Evolutionary conservation across 805 yeast species (phyloP), one percentile per base, ranked within the genome.

Genomic region (Kluyveromyces wickerhamii): DNA sequence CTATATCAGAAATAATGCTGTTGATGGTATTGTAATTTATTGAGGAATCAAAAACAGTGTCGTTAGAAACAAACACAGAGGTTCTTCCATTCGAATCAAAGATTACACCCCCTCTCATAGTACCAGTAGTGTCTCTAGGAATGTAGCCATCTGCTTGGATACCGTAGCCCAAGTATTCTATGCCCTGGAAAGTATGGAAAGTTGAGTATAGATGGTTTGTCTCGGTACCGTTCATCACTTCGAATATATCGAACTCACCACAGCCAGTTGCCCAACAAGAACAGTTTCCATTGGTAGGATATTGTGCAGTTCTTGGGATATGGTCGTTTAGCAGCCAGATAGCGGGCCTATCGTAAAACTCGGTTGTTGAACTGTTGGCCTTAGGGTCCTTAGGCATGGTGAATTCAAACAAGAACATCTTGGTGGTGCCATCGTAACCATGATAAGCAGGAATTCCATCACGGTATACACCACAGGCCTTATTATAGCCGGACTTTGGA

Each of bases 221-320:
- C 43, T 73, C 72, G 11, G 85, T 74, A 37, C 62, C 59, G 58
- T 80, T 80, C 74, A 77, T 70, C 26, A 75, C 77, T 61, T 81
- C 89, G 52, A 80, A 80, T 45, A 79, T 71, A 58, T 80, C 89
- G 46, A 74, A 78, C 57, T 80, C 87, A 54, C 88, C 87, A 59
- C 87, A 78, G 8, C 88, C 89, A 19, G 79, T 68, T 29, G 71
- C 64, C 88, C 88, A 80, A 49, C 86, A 77, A 5, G 86, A 78
- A 57, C 87, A 80, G 51, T 73, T 74, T 23, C 63, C 60, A 44
- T 73, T 74, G 4, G 60, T 40, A 28, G 60, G 75, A 52, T 79
- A 80, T 57, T 80, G 87, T 3, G 87, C 62, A 13, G 87, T 79
- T 65, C 88, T 70, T 43, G 86, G 80, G 39, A 80, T 78, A 45